Base-by-base conservation (phyloP, 495 filamentous ascomycete genomes). In the Glonium stellatum region DNA sequence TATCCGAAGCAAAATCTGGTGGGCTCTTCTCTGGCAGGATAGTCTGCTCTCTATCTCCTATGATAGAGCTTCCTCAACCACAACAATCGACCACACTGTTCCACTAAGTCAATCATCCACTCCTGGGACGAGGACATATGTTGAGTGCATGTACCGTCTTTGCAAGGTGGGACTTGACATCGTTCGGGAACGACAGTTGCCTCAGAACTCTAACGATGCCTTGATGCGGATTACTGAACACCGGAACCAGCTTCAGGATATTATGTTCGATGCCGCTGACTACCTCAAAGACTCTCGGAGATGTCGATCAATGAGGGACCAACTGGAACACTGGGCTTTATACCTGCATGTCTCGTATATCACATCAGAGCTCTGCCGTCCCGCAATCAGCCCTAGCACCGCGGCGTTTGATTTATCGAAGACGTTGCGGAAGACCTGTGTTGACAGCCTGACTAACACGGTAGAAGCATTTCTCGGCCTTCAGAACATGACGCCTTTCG, bases 391-490 rank as follows among this genome's bases (percentile, higher is more conserved):
- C 55, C 76, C 78, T 12, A 75, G 76, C 49, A 70, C 75, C 46
- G 27, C 70, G 11, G 65, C 69, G 31, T 71, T 77, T 27, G 71
- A 78, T 18, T 59, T 70, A 9, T 72, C 70, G 5, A 69, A 74
- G 15, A 70, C 71, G 10, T 75, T 84, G 67, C 76, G 78, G 5
- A 67, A 69, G 23, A 75, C 77, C 27, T 87, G 84, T 72, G 84
- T 86, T 62, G 69, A 75, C 25, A 85, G 83, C 66, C 67, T 87
- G 10, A 78, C 79, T 6, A 84, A 86, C 66, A 86, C 83, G 11
- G 82, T 87, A 1, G 78, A 84, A 61, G 84, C 85, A 72, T 87
- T 86, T 68, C 72, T 86, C 6, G 82, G 84, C 12, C 81, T 87
- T 74, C 83, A 85, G 61, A 82, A 85, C 62, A 73, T 86, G 58